A percentile compares a stretch with the other conserved stretches of the same genome.
These are phyloP conservation scores for Penicillium sp. DNA, from an alignment of 2,329 filamentous ascomycete species.

Conservation along the genomic window DNA sequence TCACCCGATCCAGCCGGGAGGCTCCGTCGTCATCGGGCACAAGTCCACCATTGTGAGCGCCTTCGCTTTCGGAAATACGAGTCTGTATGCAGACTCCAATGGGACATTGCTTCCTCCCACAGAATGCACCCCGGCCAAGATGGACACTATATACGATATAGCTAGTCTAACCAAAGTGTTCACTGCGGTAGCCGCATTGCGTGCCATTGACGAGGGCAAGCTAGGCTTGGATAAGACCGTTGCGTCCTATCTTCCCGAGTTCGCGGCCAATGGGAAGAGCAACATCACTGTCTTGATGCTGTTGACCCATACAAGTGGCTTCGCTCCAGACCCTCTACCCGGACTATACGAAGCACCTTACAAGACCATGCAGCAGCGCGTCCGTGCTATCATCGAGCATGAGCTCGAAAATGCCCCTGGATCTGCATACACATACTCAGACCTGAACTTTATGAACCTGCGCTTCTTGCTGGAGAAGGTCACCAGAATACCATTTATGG, in stretches of 20 bases:
- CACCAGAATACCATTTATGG: slow-evolving; percentile 25
- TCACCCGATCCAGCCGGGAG: slow-evolving; percentile 20
- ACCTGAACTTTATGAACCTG: slow-evolving; percentile 37
- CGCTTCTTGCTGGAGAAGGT: slow-evolving; percentile 30
- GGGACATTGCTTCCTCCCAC: slow-evolving; percentile 26
- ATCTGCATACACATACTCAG: slow-evolving; percentile 33
- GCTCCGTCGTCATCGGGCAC: slow-evolving; percentile 17
- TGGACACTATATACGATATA: slow-evolving; percentile 42
- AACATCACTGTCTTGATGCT: background rate
- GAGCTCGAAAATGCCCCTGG: slow-evolving; percentile 26
- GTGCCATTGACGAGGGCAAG: background rate
- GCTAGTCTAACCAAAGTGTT: slow-evolving; percentile 41
- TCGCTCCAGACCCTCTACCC: background rate
- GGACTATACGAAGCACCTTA: background rate
- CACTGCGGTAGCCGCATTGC: slow-evolving; percentile 22
- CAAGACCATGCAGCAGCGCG: background rate
- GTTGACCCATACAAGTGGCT: slow-evolving; percentile 1
- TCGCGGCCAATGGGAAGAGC: background rate
- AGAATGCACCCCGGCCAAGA: slow-evolving; percentile 27
- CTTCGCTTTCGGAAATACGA: slow-evolving; percentile 21
- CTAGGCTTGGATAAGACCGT: background rate
- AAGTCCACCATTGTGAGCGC: slow-evolving; percentile 20
- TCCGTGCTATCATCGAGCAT: slow-evolving; percentile 7
- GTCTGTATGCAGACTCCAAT: slow-evolving; percentile 28
- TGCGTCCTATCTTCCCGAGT: background rate